phyloP scores from a whole-genome alignment of 495 filamentous ascomycete species.

The Tuber melanosporum region DNA sequence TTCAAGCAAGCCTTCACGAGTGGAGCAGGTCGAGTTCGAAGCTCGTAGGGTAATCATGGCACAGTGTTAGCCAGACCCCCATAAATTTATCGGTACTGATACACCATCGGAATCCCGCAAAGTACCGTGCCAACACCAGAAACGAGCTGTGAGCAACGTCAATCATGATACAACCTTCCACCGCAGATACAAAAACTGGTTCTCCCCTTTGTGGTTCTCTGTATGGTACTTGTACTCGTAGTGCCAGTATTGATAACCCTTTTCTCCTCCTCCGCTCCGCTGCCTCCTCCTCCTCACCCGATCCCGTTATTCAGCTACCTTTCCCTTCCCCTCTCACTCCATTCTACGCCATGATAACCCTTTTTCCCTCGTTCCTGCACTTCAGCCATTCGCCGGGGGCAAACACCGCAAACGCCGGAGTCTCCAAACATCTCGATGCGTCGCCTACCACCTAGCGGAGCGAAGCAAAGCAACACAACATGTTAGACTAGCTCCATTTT shows the following conservation, averaged over 20 bases:
- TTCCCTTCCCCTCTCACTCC: background rate
- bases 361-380: background rate
- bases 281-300: background rate
- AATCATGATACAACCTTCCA: background rate
- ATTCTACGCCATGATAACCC: background rate
- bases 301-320: background rate
- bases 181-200: background rate
- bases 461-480: background rate
- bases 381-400: background rate
- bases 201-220: background rate
- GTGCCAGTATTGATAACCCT: background rate
- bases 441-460: background rate
- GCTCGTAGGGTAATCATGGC: background rate
- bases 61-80: background rate
- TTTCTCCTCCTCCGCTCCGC: background rate
- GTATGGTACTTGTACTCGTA: background rate
- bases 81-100: background rate
- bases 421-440: conserved; percentile 1
- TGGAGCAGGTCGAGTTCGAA: background rate
- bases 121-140: conserved; percentile 1
- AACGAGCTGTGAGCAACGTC: background rate
- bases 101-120: conserved; percentile 3
- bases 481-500: background rate
- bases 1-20: background rate
- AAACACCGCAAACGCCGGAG: conserved; percentile 3